phyloP scores from a whole-genome alignment of 768 basidiomycete species.

The Mycena chlorophos region DNA sequence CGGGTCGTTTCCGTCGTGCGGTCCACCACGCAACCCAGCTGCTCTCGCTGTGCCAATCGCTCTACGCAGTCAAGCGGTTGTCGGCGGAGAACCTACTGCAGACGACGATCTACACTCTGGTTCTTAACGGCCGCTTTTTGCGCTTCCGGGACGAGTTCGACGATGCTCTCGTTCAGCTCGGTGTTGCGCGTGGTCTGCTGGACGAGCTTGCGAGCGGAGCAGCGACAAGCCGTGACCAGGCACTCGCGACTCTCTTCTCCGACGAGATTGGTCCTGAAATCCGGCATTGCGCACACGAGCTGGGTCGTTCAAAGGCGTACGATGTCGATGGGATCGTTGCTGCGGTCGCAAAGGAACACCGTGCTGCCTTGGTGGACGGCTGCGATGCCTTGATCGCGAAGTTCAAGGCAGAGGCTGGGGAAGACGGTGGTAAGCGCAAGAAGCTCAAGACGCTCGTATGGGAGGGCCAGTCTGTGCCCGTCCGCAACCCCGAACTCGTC shows the following conservation, averaged over 20 bases:
- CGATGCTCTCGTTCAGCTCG: slow-evolving; percentile 71
- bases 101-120: slow-evolving; percentile 73
- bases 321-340: slow-evolving; percentile 75
- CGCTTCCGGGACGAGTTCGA: slow-evolving; percentile 76
- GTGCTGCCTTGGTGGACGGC: slow-evolving; percentile 61
- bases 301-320: slow-evolving; percentile 76
- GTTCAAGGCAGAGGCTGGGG: slow-evolving; percentile 47
- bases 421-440: slow-evolving; percentile 43
- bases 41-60: slow-evolving; percentile 68
- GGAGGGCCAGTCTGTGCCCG: slow-evolving; percentile 82
- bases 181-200: slow-evolving; percentile 75
- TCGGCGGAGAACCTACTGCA: slow-evolving; percentile 64
- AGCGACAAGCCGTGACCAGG: slow-evolving; percentile 79
- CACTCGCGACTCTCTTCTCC: slow-evolving; percentile 77
- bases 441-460: slow-evolving; percentile 65
- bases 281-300: slow-evolving; percentile 86
- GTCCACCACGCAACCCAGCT: slow-evolving; percentile 78
- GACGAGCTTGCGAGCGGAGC: slow-evolving; percentile 64
- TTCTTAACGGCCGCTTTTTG: slow-evolving; percentile 81
- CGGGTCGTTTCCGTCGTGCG: slow-evolving; percentile 77
- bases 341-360: slow-evolving; percentile 58
- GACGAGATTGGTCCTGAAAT: slow-evolving; percentile 92
- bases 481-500: slow-evolving; percentile 90
- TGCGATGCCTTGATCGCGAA: slow-evolving; percentile 55
- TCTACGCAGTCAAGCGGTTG: slow-evolving; percentile 54